Conservation (phyloP, 2,329 filamentous ascomycete species). For the Arthrobotrys megalospora region DNA sequence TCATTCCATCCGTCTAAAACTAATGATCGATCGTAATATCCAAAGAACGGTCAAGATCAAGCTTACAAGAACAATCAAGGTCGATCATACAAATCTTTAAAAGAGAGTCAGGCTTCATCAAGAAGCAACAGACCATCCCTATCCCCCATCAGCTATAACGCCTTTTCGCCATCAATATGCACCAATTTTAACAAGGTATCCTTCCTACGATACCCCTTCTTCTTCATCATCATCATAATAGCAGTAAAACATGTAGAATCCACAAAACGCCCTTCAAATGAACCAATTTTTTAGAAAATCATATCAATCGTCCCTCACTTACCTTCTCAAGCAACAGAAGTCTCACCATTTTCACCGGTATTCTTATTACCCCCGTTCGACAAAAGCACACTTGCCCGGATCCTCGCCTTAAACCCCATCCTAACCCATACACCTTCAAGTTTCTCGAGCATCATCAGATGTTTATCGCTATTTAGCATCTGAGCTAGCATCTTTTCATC, state of each 20-base stretch:
- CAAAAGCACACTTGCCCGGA: constrained; percentile 31
- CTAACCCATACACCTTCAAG: constrained; percentile 44
- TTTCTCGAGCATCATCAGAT: constrained; percentile 55
- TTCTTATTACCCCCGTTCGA: neutral
- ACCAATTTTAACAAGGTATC: neutral
- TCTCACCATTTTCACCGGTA: constrained; percentile 1
- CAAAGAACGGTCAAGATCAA: neutral
- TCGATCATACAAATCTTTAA: too few species aligned
- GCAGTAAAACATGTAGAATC: too few species aligned
- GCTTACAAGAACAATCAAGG: too few species aligned
- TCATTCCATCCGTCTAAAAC: too few species aligned
- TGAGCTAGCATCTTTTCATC: constrained; percentile 49
- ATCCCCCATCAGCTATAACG: neutral
- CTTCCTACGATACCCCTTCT: too few species aligned
- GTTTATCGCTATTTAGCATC: constrained; percentile 54
- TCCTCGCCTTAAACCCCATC: constrained; percentile 29
- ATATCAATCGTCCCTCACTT: too few species aligned
- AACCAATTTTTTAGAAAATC: too few species aligned
- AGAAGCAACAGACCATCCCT: neutral
- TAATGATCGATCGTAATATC: constrained; percentile 2
- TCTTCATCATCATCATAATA: too few species aligned
- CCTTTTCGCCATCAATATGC: neutral
- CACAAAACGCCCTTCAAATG: too few species aligned
- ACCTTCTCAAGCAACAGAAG: neutral
- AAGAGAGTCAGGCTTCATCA: too few species aligned